Evolutionary conservation across 176 grass and related monocot genomes (phyloP), one percentile per base, ranked within the genome.

Genomic region (Saccharum spontaneum): DNA sequence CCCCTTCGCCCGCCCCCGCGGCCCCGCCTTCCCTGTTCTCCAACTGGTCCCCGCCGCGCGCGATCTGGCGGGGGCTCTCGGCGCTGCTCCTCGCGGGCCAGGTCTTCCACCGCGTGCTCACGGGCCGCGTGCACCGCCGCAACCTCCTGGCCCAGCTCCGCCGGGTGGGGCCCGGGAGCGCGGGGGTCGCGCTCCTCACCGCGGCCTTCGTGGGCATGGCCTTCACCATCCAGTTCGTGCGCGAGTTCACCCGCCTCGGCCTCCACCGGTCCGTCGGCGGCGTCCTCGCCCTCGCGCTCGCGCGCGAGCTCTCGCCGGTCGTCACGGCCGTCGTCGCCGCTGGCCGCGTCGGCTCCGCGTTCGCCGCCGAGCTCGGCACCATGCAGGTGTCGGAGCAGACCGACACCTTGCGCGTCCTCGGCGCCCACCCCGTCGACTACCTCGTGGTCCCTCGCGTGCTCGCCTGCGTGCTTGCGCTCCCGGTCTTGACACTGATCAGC

Each of bases 381-480:
- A 96, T 96, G 97, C 97, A 99, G 88, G 97, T 99, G 33, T 98
- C 97, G 23, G 97, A 99, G 91, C 91, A 94, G 87, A 96, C 93
- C 36, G 93, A 96, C 86, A 99, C 93, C 10, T 84, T 99, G 55
- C 90, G 97, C 38, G 90, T 99, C 54, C 93, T 99, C 11, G 93
- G 97, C 45, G 52, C 93, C 33, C 88, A 96, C 30, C 97, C 97
- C 6, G 77, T 99, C 8, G 97, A 99, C 76, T 99, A 99, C 86
- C 93, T 99, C 48, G 81, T 99, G 2, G 92, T 91, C 0, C 97
- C 97, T 1, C 97, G 97, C 23, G 97, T 99, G 67, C 78, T 99
- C 50, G 93, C 97, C 7, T 99, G 93, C 84, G 87, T 92, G 75
- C 83, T 99, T 4, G 93, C 93, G 5, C 90, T 99, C 36, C 97